Conservation (phyloP, 176 grass and related monocot genomes). For the bread wheat (Triticum aestivum) region IWGSC_CS_RefSeq_v2.1 NC_057802.1:343084638-343085137, state of each 20-base stretch:
- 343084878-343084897: background rate
- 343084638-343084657: background rate
- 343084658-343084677: background rate
- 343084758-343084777: no score
- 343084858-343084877: background rate
- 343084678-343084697: background rate
- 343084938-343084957: background rate
- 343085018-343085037: conserved; percentile 5
- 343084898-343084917: background rate
- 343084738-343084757: background rate
- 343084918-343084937: background rate
- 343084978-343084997: background rate
- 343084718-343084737: background rate
- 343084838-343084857: background rate
- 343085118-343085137: conserved; percentile 33
- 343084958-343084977: background rate
- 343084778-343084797: background rate
- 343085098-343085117: conserved; percentile 1
- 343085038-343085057: conserved; percentile 12
- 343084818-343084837: background rate
- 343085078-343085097: conserved; percentile 47
- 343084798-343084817: background rate
- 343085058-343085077: conserved; percentile 45
- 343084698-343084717: background rate
- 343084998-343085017: conserved; percentile 11